Conservation (phyloP, 768 basidiomycete genomes). For the Macrolepiota dolichaula region DNA sequence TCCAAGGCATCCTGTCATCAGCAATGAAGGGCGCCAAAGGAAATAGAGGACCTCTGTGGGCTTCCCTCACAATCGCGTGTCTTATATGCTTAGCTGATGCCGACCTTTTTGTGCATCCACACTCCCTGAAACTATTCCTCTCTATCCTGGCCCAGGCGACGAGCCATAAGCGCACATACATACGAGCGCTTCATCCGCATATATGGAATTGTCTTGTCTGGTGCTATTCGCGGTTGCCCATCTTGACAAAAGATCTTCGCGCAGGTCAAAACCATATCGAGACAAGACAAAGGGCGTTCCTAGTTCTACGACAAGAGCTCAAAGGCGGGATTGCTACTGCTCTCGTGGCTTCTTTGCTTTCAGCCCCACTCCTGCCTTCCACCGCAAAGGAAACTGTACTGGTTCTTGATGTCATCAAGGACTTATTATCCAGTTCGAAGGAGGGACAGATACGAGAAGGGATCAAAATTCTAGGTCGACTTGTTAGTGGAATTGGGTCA, state of each 20-base stretch:
- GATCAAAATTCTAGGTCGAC: slow-evolving; percentile 1
- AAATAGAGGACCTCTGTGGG: slow-evolving; percentile 37
- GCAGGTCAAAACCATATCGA: slow-evolving; percentile 17
- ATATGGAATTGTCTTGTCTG: slow-evolving; percentile 57
- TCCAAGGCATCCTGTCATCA: slow-evolving; percentile 25
- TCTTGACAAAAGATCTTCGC: slow-evolving; percentile 9
- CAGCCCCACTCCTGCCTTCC: background rate
- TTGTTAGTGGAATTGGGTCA: slow-evolving; percentile 4
- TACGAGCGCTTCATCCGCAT: slow-evolving; percentile 37
- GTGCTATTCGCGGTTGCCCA: slow-evolving; percentile 44
- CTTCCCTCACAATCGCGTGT: slow-evolving; percentile 38
- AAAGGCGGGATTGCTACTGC: slow-evolving; percentile 38
- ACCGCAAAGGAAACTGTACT: slow-evolving; percentile 2
- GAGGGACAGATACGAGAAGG: slow-evolving; percentile 3
- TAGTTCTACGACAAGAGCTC: slow-evolving; percentile 44
- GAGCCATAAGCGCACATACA: slow-evolving; percentile 28
- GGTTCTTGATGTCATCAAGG: slow-evolving; percentile 10
- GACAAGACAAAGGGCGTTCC: slow-evolving; percentile 33
- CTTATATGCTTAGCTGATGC: slow-evolving; percentile 45
- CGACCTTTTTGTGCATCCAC: slow-evolving; percentile 37
- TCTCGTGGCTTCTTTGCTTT: slow-evolving; percentile 38
- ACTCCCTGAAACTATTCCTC: slow-evolving; percentile 34
- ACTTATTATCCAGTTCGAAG: slow-evolving; percentile 10
- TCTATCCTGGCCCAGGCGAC: slow-evolving; percentile 28
- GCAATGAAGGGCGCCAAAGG: slow-evolving; percentile 12